phyloP scores from a whole-genome alignment of 164 flowering plant species.

The Magnolia kwangsiensis region DNA sequence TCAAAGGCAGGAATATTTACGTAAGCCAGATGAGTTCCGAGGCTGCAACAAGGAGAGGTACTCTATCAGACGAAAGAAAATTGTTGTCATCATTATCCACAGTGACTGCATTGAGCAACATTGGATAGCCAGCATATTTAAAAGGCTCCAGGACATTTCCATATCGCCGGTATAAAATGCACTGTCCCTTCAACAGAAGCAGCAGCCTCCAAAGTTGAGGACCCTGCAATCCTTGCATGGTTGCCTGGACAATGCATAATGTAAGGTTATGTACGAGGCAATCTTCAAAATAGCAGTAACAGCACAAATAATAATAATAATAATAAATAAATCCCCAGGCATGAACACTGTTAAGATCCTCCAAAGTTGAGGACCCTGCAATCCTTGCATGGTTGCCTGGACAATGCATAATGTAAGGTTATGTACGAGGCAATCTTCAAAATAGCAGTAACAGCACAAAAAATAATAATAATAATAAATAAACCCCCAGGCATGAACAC shows the following conservation, averaged over 20 bases:
- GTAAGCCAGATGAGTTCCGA: constrained; percentile 96
- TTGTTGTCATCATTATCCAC: constrained; percentile 93
- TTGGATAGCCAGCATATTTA: constrained; percentile 99
- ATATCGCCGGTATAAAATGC: constrained; percentile 88
- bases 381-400: no score
- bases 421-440: neutral
- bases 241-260: constrained; percentile 47
- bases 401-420: no score
- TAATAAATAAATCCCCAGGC: neutral
- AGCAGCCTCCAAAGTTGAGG: constrained; percentile 95
- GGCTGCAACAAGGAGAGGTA: constrained; percentile 93
- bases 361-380: no score
- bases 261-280: neutral
- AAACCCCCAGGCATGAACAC: neutral
- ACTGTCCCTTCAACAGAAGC: constrained; percentile 92
- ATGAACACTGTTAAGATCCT: neutral
- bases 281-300: neutral
- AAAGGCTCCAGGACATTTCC: constrained; percentile 90
- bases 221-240: constrained; percentile 99
- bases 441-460: neutral
- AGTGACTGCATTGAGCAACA: constrained; percentile 91
- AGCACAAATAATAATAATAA: neutral
- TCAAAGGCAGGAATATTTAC: constrained; percentile 33
- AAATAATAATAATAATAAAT: neutral
- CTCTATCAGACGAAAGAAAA: constrained; percentile 88